Conservation (phyloP, 2,329 filamentous ascomycete genomes). For the Fusarium nanum region DNA sequence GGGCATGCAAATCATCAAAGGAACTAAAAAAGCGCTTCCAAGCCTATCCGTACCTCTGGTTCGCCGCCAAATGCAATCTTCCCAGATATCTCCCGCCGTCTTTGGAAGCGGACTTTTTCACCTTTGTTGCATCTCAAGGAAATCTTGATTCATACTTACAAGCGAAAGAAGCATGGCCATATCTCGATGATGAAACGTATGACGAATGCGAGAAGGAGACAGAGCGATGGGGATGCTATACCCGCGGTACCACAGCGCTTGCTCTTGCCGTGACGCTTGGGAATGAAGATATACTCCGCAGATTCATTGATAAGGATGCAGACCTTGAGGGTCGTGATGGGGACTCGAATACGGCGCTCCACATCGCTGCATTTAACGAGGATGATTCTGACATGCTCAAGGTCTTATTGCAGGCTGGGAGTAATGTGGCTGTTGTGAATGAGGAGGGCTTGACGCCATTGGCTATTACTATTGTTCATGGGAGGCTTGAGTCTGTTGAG, state of each 20-base stretch:
- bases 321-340: not conserved
- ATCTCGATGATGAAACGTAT: not conserved
- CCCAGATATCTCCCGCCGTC: fast-evolving
- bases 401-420: not conserved
- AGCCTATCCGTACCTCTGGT: slow-evolving; percentile 10
- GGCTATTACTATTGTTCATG: not conserved
- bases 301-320: not conserved
- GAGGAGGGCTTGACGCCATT: not conserved
- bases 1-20: not conserved
- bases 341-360: not conserved
- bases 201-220: not conserved
- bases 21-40: not conserved
- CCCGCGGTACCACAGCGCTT: not conserved
- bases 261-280: slow-evolving; percentile 9
- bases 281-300: not conserved
- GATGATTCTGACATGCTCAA: not conserved
- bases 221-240: slow-evolving; percentile 3
- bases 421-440: slow-evolving; percentile 1
- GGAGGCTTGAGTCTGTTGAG: not conserved
- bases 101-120: not conserved
- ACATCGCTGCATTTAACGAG: slow-evolving; percentile 1
- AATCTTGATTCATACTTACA: slow-evolving; percentile 5
- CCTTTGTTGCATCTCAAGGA: not conserved
- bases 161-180: not conserved
- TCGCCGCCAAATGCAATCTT: not conserved